Conservation (phyloP, 2,329 filamentous ascomycete genomes). For the Cladosporium sp. region DNA sequence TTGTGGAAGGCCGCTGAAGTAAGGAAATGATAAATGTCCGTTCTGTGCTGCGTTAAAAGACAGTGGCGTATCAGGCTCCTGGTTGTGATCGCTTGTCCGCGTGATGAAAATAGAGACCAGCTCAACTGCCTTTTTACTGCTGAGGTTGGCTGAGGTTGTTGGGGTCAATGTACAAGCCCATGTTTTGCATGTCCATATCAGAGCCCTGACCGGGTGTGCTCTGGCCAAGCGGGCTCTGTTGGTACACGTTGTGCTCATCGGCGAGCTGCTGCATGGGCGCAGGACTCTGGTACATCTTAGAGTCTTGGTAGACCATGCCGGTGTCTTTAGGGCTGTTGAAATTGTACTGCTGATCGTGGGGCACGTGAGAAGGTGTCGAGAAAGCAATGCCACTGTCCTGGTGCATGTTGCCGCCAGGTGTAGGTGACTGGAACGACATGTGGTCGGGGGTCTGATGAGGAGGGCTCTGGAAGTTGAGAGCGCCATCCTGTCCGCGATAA, state of each 20-base stretch:
- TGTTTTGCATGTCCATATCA: conserved; percentile 40
- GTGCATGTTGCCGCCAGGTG: conserved; percentile 25
- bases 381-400: conserved; percentile 36
- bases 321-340: conserved; percentile 34
- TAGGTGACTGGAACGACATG: conserved; percentile 30
- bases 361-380: conserved; percentile 30
- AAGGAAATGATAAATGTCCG: conserved; percentile 11
- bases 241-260: conserved; percentile 30
- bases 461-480: conserved; percentile 29
- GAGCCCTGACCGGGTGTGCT: conserved; percentile 26
- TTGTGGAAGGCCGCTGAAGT: background rate
- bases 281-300: conserved; percentile 39
- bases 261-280: conserved; percentile 31
- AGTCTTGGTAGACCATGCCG: conserved; percentile 37
- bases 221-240: conserved; percentile 35
- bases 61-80: background rate
- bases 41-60: conserved; percentile 11
- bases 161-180: conserved; percentile 46
- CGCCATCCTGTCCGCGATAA: conserved; percentile 13
- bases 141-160: conserved; percentile 28
- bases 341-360: conserved; percentile 27
- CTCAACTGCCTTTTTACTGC: conserved; percentile 3
- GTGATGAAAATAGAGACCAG: conserved; percentile 2
- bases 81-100: background rate
- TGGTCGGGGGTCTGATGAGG: conserved; percentile 25